Conservation (phyloP, 23 red algal genomes). For the Chondrus crispus region DNA sequence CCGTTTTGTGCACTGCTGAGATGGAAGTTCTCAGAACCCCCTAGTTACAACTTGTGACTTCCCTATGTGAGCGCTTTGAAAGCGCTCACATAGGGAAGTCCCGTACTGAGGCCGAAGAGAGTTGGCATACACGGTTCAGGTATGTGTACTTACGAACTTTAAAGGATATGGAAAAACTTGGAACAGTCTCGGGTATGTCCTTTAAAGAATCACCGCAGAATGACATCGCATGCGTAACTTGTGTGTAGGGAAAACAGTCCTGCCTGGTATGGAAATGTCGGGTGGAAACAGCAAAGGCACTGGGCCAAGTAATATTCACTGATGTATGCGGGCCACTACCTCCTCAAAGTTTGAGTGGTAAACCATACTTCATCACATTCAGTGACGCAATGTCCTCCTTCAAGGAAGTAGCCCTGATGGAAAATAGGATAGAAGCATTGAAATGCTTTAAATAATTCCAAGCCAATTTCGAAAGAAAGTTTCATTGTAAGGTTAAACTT, state of each 20-base stretch:
- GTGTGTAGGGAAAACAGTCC: background rate
- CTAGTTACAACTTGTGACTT: too few relatives aligned
- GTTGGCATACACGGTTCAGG: background rate
- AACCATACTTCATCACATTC: background rate
- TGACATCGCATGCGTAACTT: background rate
- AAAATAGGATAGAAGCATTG: background rate
- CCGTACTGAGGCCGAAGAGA: background rate
- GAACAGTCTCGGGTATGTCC: background rate
- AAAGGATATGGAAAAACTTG: background rate
- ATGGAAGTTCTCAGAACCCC: background rate
- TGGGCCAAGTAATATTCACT: background rate
- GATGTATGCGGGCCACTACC: background rate
- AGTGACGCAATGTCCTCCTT: background rate
- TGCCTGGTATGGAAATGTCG: background rate
- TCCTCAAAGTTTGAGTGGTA: background rate
- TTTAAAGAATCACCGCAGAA: background rate
- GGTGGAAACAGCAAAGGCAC: background rate
- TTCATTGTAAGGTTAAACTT: background rate
- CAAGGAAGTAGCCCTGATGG: background rate
- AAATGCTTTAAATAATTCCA: background rate
- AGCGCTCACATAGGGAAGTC: background rate
- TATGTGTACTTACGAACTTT: background rate
- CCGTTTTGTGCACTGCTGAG: background rate
- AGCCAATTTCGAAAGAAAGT: background rate
- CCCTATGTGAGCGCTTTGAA: background rate